These are phyloP conservation scores for Vararia minispora DNA, from an alignment of 768 basidiomycete genomes.

Conservation along the genomic window DNA sequence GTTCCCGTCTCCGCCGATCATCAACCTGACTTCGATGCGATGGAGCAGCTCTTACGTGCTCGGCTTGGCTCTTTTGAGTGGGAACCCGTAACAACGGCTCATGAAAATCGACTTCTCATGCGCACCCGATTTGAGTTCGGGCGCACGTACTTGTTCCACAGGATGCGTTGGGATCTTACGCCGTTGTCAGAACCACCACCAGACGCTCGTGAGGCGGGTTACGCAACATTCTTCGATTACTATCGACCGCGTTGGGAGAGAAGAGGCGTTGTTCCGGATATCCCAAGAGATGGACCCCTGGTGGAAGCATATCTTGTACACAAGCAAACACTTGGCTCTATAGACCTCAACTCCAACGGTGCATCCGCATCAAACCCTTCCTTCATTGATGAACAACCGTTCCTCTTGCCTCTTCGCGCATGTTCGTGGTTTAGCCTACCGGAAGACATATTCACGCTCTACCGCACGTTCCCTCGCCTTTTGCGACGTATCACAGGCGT, in stretches of 20 bases:
- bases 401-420: conserved; percentile 30
- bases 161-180: conserved; percentile 54
- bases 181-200: conserved; percentile 45
- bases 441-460: conserved; percentile 25
- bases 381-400: no score
- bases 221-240: conserved; percentile 47
- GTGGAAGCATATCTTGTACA: conserved; percentile 40
- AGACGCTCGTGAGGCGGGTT: conserved; percentile 37
- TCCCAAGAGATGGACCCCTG: conserved; percentile 50
- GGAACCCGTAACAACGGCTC: no score
- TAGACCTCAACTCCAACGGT: neutral
- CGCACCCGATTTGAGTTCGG: conserved; percentile 46
- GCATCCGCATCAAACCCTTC: no score
- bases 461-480: conserved; percentile 50
- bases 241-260: conserved; percentile 44
- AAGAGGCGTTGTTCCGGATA: conserved; percentile 25
- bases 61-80: conserved; percentile 46
- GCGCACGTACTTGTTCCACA: conserved; percentile 41
- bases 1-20: conserved; percentile 44
- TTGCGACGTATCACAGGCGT: conserved; percentile 54
- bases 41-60: conserved; percentile 36
- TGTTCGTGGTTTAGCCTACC: conserved; percentile 50
- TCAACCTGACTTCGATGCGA: conserved; percentile 47
- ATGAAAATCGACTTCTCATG: conserved; percentile 40
- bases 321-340: conserved; percentile 30